Base-by-base conservation (phyloP, 768 basidiomycete species). In the Rhodotorula kratochvilovae region DNA sequence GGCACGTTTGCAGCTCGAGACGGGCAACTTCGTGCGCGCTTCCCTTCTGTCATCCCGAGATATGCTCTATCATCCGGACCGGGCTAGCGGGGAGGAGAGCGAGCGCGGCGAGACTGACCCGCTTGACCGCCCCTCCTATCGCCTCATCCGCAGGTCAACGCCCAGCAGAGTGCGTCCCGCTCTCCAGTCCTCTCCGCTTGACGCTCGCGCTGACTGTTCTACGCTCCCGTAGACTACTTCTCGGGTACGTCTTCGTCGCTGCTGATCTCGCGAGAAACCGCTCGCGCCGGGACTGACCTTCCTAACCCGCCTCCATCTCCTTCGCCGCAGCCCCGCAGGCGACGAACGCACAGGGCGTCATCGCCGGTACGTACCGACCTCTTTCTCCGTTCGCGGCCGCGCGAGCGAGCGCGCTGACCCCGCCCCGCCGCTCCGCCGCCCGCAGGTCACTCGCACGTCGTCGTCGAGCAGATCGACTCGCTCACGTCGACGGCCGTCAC, bases 1-100 rank as follows among this genome's bases (percentile, higher is more conserved):
- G 19, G 15, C 17, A 4, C 46, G 6, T 11, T 1, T 27, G 12
- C 48, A 71, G 67, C 63, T 74, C 33, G 51, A 58, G 25, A 85
- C 85, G 42, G 86, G 86, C 51, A 82, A 81, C 79, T 87, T 89
- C 78, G 85, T 85, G 81, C 61, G 85, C n/a, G n/a, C n/a, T n/a
- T n/a, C n/a, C n/a, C n/a, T n/a, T n/a, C n/a, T n/a, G n/a, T n/a
- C n/a, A n/a, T n/a, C n/a, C n/a, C n/a, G n/a, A n/a, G n/a, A n/a
- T n/a, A n/a, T n/a, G n/a, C n/a, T n/a, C n/a, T n/a, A n/a, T n/a
- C n/a, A n/a, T n/a, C n/a, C n/a, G n/a, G n/a, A n/a, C n/a, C n/a
- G n/a, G n/a, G n/a, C n/a, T n/a, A n/a, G n/a, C n/a, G n/a, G n/a
- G n/a, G n/a, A n/a, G n/a, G n/a, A n/a, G n/a, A n/a, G n/a, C n/a